Evolutionary conservation across 73 alveolate species (phyloP).

Genomic region (Durusdinium trenchii): DNA sequence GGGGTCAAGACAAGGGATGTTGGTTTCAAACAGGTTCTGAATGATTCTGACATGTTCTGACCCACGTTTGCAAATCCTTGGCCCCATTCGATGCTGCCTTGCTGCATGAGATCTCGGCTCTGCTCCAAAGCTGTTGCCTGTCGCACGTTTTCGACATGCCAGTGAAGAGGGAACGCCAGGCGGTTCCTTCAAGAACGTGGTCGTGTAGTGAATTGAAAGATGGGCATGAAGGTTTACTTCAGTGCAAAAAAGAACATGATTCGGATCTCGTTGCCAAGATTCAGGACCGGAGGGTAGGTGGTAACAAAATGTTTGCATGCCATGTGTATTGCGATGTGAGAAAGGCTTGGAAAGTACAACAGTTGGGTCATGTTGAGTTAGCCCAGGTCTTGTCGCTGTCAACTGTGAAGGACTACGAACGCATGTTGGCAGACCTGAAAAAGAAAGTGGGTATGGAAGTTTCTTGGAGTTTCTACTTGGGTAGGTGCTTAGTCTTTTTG

Average conservation of each 20-base stretch:
- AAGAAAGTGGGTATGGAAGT: background rate
- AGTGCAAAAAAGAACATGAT: background rate
- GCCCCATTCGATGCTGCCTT: background rate
- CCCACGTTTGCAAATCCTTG: background rate
- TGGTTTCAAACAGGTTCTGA: background rate
- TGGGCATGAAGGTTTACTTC: background rate
- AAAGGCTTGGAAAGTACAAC: background rate
- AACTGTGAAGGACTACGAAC: background rate
- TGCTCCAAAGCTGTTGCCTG: background rate
- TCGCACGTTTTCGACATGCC: background rate
- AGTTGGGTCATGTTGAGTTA: too few relatives aligned
- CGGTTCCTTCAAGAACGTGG: background rate
- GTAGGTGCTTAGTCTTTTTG: background rate
- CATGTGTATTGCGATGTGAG: background rate
- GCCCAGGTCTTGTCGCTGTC: background rate
- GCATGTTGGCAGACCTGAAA: background rate
- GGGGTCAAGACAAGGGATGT: background rate
- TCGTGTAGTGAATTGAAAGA: constrained; percentile 1
- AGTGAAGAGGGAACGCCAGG: background rate
- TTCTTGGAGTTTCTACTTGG: background rate
- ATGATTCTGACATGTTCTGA: background rate
- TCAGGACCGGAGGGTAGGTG: background rate
- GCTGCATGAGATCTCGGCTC: background rate
- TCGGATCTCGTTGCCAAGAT: background rate
- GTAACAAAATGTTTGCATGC: background rate